These are phyloP conservation scores for Mimosa pudica DNA, from an alignment of 306 rosid genomes.

Conservation along the genomic window DNA sequence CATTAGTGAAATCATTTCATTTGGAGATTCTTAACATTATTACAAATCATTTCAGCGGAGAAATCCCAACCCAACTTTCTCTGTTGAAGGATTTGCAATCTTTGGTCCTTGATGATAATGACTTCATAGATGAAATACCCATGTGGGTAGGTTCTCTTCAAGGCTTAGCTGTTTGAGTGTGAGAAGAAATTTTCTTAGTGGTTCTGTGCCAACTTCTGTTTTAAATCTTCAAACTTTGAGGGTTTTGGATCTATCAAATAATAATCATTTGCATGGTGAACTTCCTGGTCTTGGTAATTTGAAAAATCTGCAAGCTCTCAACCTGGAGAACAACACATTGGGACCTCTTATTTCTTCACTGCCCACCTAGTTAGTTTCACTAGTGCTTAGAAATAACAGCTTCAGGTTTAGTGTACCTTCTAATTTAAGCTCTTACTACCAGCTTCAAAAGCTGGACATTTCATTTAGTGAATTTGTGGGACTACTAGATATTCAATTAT, in stretches of 20 bases:
- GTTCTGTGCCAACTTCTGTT: constrained; percentile 69
- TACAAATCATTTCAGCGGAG: constrained; percentile 67
- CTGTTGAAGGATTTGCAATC: constrained; percentile 65
- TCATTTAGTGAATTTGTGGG: constrained; percentile 79
- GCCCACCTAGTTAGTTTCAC: constrained; percentile 57
- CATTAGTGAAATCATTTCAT: too few species aligned
- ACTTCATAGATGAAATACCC: constrained; percentile 63
- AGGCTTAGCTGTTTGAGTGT: constrained; percentile 71
- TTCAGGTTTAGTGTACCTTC: constrained; percentile 64
- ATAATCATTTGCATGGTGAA: constrained; percentile 64
- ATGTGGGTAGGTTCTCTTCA: constrained; percentile 58
- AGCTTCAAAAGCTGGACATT: constrained; percentile 79
- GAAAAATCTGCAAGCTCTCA: constrained; percentile 74
- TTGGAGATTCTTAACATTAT: constrained; percentile 81
- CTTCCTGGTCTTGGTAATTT: constrained; percentile 66
- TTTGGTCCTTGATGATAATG: constrained; percentile 70
- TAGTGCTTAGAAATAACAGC: constrained; percentile 74
- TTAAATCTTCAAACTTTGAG: constrained; percentile 51
- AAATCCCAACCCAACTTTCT: constrained; percentile 60
- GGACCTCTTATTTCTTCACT: constrained; percentile 82
- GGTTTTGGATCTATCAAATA: constrained; percentile 69
- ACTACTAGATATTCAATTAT: constrained; percentile 1
- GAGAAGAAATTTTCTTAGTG: constrained; percentile 59
- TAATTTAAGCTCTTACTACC: constrained; percentile 51
- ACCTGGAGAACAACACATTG: constrained; percentile 64